Conservation (phyloP, 148 eudicot genomes). For the Rhododendron ovatum region DNA sequence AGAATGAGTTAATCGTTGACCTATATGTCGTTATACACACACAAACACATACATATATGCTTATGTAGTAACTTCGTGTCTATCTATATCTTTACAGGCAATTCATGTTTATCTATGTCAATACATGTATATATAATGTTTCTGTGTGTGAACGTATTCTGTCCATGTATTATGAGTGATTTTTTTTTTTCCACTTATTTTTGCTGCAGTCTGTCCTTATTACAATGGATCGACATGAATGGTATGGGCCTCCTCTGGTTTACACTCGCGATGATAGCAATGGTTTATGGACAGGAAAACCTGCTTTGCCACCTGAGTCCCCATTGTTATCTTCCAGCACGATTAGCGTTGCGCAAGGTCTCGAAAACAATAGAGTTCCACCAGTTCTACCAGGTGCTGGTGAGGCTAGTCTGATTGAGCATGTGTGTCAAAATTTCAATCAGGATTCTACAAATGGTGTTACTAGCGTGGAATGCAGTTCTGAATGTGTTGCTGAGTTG, state of each 20-base stretch:
- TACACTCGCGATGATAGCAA: constrained; percentile 76
- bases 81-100: background rate
- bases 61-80: background rate
- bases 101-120: background rate
- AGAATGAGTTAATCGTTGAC: background rate
- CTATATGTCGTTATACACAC: background rate
- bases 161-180: background rate
- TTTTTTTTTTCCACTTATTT: background rate
- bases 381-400: constrained; percentile 30
- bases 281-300: constrained; percentile 65
- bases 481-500: constrained; percentile 50
- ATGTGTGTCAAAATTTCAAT: constrained; percentile 30
- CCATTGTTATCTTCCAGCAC: constrained; percentile 40
- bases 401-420: constrained; percentile 43
- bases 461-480: constrained; percentile 50
- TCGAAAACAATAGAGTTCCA: constrained; percentile 24
- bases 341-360: constrained; percentile 19
- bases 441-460: constrained; percentile 43
- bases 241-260: constrained; percentile 86
- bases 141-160: background rate
- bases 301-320: constrained; percentile 60
- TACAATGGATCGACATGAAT: constrained; percentile 93
- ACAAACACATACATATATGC: background rate
- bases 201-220: constrained; percentile 77
- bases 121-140: background rate